Base-by-base conservation (phyloP, 768 basidiomycete genomes). In the Lactarius hatsudake region DNA sequence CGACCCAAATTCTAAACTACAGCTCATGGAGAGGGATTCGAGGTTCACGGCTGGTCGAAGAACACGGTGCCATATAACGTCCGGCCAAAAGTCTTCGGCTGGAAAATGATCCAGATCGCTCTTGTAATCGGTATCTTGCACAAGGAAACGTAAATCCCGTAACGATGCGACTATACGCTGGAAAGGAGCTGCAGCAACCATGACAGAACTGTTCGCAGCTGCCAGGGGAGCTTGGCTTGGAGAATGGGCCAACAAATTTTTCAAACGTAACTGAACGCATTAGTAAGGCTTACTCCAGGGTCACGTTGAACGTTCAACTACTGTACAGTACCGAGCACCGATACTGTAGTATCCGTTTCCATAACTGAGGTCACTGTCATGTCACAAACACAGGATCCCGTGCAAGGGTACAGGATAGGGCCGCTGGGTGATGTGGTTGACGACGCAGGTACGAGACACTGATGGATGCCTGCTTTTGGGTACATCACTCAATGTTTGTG, bases 381-480 rank as follows among this genome's bases (percentile, higher is more conserved):
- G 48, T 62, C 36, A n/a, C 20, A 61, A 23, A 30, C 55, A 2
- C 28, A 9, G 30, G 55, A 34, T 30, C 30, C 30, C 3, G 12
- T 12, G 34, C 48, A 8, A 61, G 45, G 51, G 12, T 57, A 13
- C 20, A 45, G 38, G 32, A 61, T 61, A 42, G 64, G 45, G 10
- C 56, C 65, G 1, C 10, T 30, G n/a, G 38, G 38, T 12, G 34
- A 9, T 17, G 2, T 30, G 17, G 32, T 2, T 1, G 42, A 13
- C 6, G 66, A 59, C 20, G 28, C 30, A 67, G 66, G 66, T 67
- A 36, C 30, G 62, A 26, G 7, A 32, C 32, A 6, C 17, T 42
- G 40, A 42, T 42, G 40, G 15, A 53, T 26, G 13, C 42, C 10
- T 18, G 4, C 8, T 32, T 15, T n/a, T n/a, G 18, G 5, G 51